Percentiles rank a stretch among this genome's conserved stretches.
Conservation (phyloP, 108 stramenopile genomes). For the Phaeodactylum tricornutum region DNA sequence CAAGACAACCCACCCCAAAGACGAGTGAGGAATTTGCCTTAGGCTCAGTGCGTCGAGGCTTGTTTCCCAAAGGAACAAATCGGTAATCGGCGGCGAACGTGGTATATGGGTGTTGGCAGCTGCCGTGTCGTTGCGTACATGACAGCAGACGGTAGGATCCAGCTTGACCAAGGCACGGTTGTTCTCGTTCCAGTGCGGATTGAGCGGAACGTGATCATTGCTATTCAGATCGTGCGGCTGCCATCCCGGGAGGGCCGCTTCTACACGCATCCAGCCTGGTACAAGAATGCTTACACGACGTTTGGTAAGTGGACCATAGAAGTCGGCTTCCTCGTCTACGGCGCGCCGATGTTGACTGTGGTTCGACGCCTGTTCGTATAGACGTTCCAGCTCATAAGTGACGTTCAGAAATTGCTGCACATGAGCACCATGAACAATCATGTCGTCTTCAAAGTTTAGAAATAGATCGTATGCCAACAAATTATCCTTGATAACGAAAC, state of each 20-base stretch:
- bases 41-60: slow-evolving; percentile 47
- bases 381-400: slow-evolving; percentile 31
- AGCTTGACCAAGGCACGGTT: not conserved
- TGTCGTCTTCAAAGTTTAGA: slow-evolving; percentile 70
- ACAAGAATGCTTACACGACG: slow-evolving; percentile 35
- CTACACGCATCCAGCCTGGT: slow-evolving; percentile 64
- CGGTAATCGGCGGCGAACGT: slow-evolving; percentile 11
- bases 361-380: slow-evolving; percentile 31
- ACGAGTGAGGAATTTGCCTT: slow-evolving; percentile 38
- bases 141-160: slow-evolving; percentile 52
- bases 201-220: not conserved
- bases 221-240: slow-evolving; percentile 15
- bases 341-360: not conserved
- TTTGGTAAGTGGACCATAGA: slow-evolving; percentile 41
- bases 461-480: slow-evolving; percentile 65
- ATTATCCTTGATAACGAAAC: slow-evolving; percentile 70
- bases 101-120: slow-evolving; percentile 9
- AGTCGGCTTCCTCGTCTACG: slow-evolving; percentile 8
- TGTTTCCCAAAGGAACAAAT: slow-evolving; percentile 71
- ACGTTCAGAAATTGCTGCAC: slow-evolving; percentile 53
- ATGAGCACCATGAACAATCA: slow-evolving; percentile 53
- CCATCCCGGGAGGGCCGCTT: slow-evolving; percentile 31
- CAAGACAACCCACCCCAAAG: slow-evolving; percentile 44
- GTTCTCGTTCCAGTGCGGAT: not conserved
- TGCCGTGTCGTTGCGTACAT: slow-evolving; percentile 12